Conservation (phyloP, 306 rosid genomes). For the Cyamopsis tetragonoloba region DNA sequence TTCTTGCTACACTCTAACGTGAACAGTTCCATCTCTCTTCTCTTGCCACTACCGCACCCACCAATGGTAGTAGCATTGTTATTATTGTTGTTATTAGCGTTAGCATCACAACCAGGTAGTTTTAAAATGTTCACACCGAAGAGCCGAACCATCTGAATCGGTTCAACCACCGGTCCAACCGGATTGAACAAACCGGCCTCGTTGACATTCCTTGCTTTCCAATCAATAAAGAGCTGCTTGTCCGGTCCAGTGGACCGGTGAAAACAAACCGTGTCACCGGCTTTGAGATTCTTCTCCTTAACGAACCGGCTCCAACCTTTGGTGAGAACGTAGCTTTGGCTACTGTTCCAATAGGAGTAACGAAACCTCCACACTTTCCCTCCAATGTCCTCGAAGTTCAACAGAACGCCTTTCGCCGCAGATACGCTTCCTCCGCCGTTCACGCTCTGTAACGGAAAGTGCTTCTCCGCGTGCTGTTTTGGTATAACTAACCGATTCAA, state of each 20-base stretch:
- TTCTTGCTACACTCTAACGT: slow-evolving; percentile 68
- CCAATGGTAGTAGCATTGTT: background rate
- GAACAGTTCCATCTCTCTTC: slow-evolving; percentile 67
- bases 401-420: slow-evolving; percentile 50
- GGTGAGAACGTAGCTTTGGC: slow-evolving; percentile 91
- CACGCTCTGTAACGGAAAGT: slow-evolving; percentile 61
- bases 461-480: slow-evolving; percentile 94
- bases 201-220: slow-evolving; percentile 33
- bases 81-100: background rate
- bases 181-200: slow-evolving; percentile 19
- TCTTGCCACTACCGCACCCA: slow-evolving; percentile 60
- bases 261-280: slow-evolving; percentile 86
- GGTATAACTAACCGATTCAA: slow-evolving; percentile 87
- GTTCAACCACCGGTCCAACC: slow-evolving; percentile 45
- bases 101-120: slow-evolving; percentile 35
- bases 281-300: slow-evolving; percentile 76
- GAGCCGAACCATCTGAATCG: slow-evolving; percentile 73
- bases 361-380: slow-evolving; percentile 97
- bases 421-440: background rate
- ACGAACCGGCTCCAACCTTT: slow-evolving; percentile 99
- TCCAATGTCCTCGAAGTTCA: slow-evolving; percentile 83
- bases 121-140: slow-evolving; percentile 92
- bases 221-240: slow-evolving; percentile 69
- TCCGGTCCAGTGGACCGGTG: slow-evolving; percentile 72
- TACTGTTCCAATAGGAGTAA: slow-evolving; percentile 96